Evolutionary conservation across 441 rosid species (phyloP).

Genomic region (Corymbia citriodora): DNA sequence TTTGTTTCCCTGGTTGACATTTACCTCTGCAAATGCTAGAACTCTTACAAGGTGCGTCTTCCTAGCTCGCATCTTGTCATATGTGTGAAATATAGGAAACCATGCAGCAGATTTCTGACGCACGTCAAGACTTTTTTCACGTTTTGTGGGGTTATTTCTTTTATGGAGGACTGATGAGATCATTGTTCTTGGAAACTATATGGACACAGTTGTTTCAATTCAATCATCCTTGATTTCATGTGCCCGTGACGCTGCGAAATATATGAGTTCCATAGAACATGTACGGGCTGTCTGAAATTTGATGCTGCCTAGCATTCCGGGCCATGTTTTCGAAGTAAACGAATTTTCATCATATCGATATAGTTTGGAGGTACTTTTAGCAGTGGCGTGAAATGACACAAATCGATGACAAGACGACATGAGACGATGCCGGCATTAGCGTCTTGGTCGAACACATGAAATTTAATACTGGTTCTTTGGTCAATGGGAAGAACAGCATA

Average conservation of each 20-base stretch:
- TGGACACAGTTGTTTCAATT: background rate
- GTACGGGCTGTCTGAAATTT: background rate
- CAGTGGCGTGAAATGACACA: background rate
- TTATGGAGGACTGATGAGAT: background rate
- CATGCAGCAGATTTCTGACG: background rate
- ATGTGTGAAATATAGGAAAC: background rate
- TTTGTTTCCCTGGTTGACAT: background rate
- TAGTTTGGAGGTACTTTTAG: background rate
- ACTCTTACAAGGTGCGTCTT: background rate
- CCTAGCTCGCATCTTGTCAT: background rate
- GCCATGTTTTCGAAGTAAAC: background rate
- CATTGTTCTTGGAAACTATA: background rate
- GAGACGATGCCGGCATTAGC: background rate
- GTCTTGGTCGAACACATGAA: background rate
- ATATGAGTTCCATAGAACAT: background rate
- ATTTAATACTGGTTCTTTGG: background rate
- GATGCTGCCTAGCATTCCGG: background rate
- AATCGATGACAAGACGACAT: background rate
- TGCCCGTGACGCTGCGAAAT: background rate
- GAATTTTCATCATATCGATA: background rate
- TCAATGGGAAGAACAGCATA: background rate
- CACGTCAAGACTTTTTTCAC: background rate
- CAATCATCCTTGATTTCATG: background rate
- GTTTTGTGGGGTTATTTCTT: background rate
- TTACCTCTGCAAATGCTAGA: background rate